Evolutionary conservation across 2,329 filamentous ascomycete genomes (phyloP).

Genomic region (Penicillium paneum): DNA sequence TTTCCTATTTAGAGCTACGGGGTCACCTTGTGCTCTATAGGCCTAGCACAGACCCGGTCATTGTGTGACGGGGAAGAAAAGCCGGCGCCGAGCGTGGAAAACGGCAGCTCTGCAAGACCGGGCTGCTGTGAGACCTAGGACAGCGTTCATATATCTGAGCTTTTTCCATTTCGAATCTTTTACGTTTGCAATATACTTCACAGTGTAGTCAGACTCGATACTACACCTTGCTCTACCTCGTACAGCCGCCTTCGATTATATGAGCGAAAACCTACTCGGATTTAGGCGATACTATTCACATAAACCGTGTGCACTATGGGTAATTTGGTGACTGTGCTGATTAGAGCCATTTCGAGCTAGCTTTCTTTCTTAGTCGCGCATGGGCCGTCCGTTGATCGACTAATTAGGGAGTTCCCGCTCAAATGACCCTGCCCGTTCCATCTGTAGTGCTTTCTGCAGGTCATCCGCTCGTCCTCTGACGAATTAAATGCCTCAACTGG

Average conservation of each 20-base stretch:
- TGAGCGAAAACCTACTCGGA: conserved; percentile 6
- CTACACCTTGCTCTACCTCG: conserved; percentile 16
- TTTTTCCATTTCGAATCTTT: conserved; percentile 10
- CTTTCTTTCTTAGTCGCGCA: conserved; percentile 17
- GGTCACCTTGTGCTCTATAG: conserved; percentile 13
- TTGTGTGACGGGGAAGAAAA: conserved; percentile 13
- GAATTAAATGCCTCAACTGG: neutral
- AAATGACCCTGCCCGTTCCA: conserved; percentile 25
- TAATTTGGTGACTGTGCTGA: conserved; percentile 1
- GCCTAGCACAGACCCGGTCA: conserved; percentile 4
- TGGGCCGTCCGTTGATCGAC: conserved; percentile 30
- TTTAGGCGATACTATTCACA: neutral
- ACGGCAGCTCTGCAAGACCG: conserved; percentile 17
- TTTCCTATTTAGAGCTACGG: conserved; percentile 6
- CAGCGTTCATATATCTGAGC: conserved; percentile 1
- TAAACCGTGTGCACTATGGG: conserved; percentile 2
- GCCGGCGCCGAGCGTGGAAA: conserved; percentile 18
- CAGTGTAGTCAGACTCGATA: neutral
- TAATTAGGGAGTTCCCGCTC: conserved; percentile 21
- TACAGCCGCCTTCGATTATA: conserved; percentile 17
- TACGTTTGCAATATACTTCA: conserved; percentile 8
- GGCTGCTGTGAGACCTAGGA: conserved; percentile 18
- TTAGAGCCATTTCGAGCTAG: neutral
- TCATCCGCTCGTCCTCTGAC: conserved; percentile 23
- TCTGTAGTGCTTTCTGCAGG: conserved; percentile 9